Evolutionary conservation across 2,329 filamentous ascomycete genomes (phyloP), one percentile per base, ranked within the genome.

Genomic region (Lecanicillium sp.): DNA sequence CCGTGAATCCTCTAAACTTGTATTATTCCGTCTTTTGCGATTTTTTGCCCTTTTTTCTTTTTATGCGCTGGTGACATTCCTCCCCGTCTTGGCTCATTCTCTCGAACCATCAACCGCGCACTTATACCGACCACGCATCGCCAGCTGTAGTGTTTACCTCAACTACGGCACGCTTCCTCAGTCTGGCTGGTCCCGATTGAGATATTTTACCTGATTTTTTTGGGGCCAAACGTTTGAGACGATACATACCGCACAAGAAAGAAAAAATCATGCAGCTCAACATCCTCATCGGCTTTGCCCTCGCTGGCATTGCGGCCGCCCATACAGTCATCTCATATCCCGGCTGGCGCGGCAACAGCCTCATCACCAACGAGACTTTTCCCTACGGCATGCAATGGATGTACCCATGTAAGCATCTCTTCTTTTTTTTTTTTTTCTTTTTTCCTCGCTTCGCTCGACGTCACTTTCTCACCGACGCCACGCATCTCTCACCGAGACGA

Each of bases 321-420:
- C 88, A 94, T 64, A 86, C 78, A n/a, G 78, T 95, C 61, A 84
- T 95, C 64, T 83, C 84, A 53, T 94, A 94, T 62, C 90, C 89
- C 0, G 87, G 86, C 56, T 91, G 86, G 83, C 72, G 90, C 77
- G 90, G 89, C 55, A 84, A 95, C 72, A 94, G 89, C 63, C 78
- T 95, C 53, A 77, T 85, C 61, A 86, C 84, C 36, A 94, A 89
- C 64, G 81, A 79, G 2, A 82, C 78, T 1, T 93, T 81, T 57
- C 90, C 90, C 2, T 95, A 87, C 56, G 90, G 90, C 68, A 91
- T 93, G 87, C 86, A 95, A 71, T 96, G 90, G 90, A 82, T 84
- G 64, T 95, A 95, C 72, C 90, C 90, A 67, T 96, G 90, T 95
- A 73, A 70, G 87, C 72, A 15, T 20, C 44, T 43, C 40, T 49